Conservation (phyloP, 805 yeast genomes). For the Ogataea chonburiensis region DNA sequence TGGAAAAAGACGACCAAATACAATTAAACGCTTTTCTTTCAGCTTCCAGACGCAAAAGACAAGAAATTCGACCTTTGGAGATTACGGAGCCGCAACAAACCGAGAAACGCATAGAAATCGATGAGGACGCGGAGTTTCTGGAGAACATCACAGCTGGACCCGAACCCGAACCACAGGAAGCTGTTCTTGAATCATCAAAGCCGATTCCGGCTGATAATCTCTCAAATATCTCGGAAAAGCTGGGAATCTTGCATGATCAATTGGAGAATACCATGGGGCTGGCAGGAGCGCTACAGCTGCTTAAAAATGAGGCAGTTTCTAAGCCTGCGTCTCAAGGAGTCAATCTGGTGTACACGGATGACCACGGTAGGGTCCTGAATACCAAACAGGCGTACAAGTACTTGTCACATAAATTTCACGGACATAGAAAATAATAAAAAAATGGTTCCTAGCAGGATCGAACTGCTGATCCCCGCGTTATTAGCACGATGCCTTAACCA, state of each 20-base stretch:
- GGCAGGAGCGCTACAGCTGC: slow-evolving; percentile 36
- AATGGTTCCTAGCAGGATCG: slow-evolving; percentile 85
- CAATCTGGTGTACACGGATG: slow-evolving; percentile 61
- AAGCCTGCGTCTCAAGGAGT: slow-evolving; percentile 37
- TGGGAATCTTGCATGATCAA: slow-evolving; percentile 17
- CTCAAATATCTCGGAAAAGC: slow-evolving; percentile 10
- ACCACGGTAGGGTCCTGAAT: slow-evolving; percentile 54
- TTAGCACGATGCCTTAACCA: slow-evolving; percentile 46
- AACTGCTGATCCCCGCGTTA: slow-evolving; percentile 69
- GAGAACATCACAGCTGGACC: slow-evolving; percentile 24
- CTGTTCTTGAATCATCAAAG: no score
- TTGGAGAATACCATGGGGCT: slow-evolving; percentile 29
- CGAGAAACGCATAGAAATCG: slow-evolving; percentile 27
- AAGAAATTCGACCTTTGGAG: slow-evolving; percentile 13
- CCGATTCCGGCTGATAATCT: slow-evolving; percentile 16
- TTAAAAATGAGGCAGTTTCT: slow-evolving; percentile 22
- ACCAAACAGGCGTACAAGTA: slow-evolving; percentile 76
- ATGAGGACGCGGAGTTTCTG: slow-evolving; percentile 40
- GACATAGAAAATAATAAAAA: slow-evolving; percentile 36
- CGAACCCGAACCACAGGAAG: slow-evolving; percentile 8
- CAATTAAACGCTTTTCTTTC: slow-evolving; percentile 32
- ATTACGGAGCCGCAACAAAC: slow-evolving; percentile 3
- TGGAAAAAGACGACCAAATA: slow-evolving; percentile 25
- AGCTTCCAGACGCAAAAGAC: slow-evolving; percentile 29
- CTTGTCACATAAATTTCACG: slow-evolving; percentile 78